These are phyloP conservation scores for Ascochyta clinopodiicola DNA, from an alignment of 2,329 filamentous ascomycete genomes.

Conservation along the genomic window DNA sequence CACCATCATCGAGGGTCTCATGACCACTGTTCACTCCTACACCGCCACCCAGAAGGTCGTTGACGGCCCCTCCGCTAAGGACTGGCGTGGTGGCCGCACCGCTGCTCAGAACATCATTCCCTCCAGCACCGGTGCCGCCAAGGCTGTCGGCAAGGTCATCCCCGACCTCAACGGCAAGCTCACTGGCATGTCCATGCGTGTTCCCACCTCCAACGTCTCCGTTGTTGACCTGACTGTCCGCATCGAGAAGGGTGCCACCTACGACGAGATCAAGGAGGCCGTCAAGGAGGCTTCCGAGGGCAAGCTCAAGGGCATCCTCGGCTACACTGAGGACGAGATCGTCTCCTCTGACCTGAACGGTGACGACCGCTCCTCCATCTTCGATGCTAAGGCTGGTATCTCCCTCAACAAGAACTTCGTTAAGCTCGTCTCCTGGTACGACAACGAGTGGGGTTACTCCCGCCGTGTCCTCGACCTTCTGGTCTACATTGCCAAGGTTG, in stretches of 20 bases:
- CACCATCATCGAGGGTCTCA: slow-evolving; percentile 96
- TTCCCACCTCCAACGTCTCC: slow-evolving; percentile 97
- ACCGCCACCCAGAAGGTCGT: slow-evolving; percentile 99
- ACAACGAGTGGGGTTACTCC: slow-evolving; percentile 99
- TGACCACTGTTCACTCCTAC: slow-evolving; percentile 99
- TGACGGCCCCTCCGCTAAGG: slow-evolving; percentile 96
- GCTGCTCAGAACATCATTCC: slow-evolving; percentile 99
- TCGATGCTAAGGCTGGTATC: slow-evolving; percentile 99
- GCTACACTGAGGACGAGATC: slow-evolving; percentile 95
- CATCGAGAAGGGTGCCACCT: slow-evolving; percentile 85
- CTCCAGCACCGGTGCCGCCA: slow-evolving; percentile 97
- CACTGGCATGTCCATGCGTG: slow-evolving; percentile 99
- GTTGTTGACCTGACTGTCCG: slow-evolving; percentile 97
- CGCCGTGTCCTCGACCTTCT: slow-evolving; percentile 69
- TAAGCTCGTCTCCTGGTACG: slow-evolving; percentile 98
- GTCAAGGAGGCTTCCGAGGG: slow-evolving; percentile 85
- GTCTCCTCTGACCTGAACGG: slow-evolving; percentile 95
- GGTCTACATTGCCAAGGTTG: slow-evolving; percentile 54
- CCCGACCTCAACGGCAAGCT: slow-evolving; percentile 98
- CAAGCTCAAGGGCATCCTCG: slow-evolving; percentile 87
- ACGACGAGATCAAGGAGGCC: slow-evolving; percentile 91
- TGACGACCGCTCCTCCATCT: slow-evolving; percentile 93
- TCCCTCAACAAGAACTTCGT: slow-evolving; percentile 98
- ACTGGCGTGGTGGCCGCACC: slow-evolving; percentile 98
- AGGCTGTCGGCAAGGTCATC: slow-evolving; percentile 99